A percentile compares a stretch with the other conserved stretches of the same genome.
phyloP scores from a whole-genome alignment of 768 basidiomycete genomes.

The Psilocybe tampanensis region DNA sequence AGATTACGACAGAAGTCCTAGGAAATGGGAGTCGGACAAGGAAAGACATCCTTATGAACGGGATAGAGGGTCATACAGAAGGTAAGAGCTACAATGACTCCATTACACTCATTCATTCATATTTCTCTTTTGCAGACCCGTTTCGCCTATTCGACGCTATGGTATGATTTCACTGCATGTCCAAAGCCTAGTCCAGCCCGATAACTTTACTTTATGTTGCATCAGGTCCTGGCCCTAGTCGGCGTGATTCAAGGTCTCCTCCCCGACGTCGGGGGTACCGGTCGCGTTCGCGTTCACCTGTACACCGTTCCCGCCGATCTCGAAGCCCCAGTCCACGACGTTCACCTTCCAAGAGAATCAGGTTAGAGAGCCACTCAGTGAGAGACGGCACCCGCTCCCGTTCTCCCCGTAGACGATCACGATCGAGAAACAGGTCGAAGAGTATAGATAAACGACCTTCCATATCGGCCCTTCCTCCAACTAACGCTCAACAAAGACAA shows the following conservation, averaged over 20 bases:
- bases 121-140: conserved; percentile 10
- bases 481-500: neutral
- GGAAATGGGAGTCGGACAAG: conserved; percentile 27
- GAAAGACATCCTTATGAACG: conserved; percentile 26
- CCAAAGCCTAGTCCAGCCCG: neutral
- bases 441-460: conserved; percentile 17
- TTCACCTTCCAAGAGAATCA: conserved; percentile 24
- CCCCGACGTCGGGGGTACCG: conserved; percentile 21
- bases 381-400: conserved; percentile 23
- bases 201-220: neutral
- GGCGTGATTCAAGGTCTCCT: conserved; percentile 30
- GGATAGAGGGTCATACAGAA: conserved; percentile 26
- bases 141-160: conserved; percentile 10
- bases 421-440: conserved; percentile 19
- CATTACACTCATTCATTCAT: neutral
- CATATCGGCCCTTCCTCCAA: neutral
- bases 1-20: conserved; percentile 21
- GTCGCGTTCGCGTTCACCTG: conserved; percentile 22
- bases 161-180: conserved; percentile 8
- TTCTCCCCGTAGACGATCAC: conserved; percentile 21
- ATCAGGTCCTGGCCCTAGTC: conserved; percentile 14
- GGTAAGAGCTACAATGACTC: conserved; percentile 12
- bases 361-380: conserved; percentile 32
- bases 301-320: conserved; percentile 20
- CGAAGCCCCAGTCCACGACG: conserved; percentile 26